Evolutionary conservation across 2,329 filamentous ascomycete genomes (phyloP).

Genomic region (Exophiala sp.): DNA sequence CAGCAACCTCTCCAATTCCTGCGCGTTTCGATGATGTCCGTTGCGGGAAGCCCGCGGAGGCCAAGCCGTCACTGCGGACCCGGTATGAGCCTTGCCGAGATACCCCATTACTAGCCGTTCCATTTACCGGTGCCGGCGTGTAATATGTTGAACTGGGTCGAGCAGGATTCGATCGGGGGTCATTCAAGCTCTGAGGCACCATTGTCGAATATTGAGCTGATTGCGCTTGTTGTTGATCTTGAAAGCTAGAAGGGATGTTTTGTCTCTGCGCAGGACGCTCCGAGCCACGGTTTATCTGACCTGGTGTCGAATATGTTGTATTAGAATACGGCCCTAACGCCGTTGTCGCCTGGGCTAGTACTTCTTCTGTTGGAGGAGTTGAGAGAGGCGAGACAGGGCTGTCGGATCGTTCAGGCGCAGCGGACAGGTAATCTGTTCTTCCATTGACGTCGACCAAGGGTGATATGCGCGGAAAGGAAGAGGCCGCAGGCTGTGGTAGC

Average conservation of each 20-base stretch:
- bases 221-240: conserved; percentile 40
- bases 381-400: conserved; percentile 28
- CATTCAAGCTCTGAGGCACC: conserved; percentile 38
- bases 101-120: conserved; percentile 32
- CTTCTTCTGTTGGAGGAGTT: conserved; percentile 11
- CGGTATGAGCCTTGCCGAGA: conserved; percentile 46
- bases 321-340: conserved; percentile 13
- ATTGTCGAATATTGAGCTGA: conserved; percentile 42
- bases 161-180: conserved; percentile 34
- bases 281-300: conserved; percentile 15
- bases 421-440: conserved; percentile 19
- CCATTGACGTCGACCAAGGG: conserved; percentile 21
- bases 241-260: conserved; percentile 41
- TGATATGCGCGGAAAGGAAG: conserved; percentile 20
- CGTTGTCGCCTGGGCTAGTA: conserved; percentile 10
- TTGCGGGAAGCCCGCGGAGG: conserved; percentile 49
- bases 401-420: conserved; percentile 13
- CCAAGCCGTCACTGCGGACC: conserved; percentile 54
- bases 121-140: conserved; percentile 38
- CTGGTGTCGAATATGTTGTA: conserved; percentile 8
- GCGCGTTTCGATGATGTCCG: conserved; percentile 58
- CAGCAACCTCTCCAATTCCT: conserved; percentile 49
- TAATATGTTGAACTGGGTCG: conserved; percentile 47
- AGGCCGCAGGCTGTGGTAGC: conserved; percentile 23
- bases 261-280: conserved; percentile 32